Conservation (phyloP, 2,329 filamentous ascomycete genomes). For the Coniochaeta prunicola region DNA sequence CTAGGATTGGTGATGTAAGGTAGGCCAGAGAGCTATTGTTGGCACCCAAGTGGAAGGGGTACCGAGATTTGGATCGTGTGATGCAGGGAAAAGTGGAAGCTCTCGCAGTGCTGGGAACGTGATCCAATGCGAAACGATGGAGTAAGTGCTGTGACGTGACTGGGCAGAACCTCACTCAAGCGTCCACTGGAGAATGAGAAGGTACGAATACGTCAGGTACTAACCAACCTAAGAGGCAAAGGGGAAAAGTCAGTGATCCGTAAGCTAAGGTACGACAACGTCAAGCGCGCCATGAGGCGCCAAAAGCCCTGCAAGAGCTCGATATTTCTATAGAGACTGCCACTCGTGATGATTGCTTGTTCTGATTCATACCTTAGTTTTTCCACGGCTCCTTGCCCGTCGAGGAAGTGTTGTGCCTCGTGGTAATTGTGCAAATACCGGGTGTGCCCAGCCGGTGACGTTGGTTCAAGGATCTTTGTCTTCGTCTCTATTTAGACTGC, state of each 20-base stretch:
- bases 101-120: background rate
- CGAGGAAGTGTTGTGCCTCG: background rate
- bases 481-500: background rate
- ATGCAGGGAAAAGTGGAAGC: conserved; percentile 13
- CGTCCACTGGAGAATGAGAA: background rate
- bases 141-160: conserved; percentile 1
- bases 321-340: background rate
- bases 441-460: background rate
- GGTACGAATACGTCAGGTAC: background rate
- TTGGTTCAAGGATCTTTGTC: conserved; percentile 1
- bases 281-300: background rate
- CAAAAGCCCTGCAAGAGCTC: background rate
- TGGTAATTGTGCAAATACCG: background rate
- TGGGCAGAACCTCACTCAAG: background rate
- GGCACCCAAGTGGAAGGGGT: conserved; percentile 8
- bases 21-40: conserved; percentile 6
- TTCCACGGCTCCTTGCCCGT: background rate
- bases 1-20: background rate
- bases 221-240: background rate
- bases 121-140: background rate
- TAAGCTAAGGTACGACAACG: background rate
- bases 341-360: background rate
- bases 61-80: conserved; percentile 14
- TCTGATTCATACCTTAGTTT: background rate
- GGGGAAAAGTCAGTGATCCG: background rate